phyloP scores from a whole-genome alignment of 169 alveolate genomes.

The Cryptosporidium baileyi region DNA sequence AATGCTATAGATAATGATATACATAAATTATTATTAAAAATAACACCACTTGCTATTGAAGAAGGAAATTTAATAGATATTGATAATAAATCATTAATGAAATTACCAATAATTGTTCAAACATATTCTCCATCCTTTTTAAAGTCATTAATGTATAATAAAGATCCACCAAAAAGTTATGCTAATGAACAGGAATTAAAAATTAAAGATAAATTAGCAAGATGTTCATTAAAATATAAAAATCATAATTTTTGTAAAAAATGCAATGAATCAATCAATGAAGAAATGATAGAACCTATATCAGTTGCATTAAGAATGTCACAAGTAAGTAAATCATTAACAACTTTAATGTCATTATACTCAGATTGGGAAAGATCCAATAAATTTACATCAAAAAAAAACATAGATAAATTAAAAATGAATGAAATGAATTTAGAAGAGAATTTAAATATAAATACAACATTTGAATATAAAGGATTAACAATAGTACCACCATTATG shows the following conservation, averaged over 20 bases:
- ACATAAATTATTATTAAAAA: slow-evolving; percentile 11
- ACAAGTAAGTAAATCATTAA: slow-evolving; percentile 54
- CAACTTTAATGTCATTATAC: slow-evolving; percentile 8
- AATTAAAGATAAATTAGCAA: slow-evolving; percentile 21
- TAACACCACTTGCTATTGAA: slow-evolving; percentile 51
- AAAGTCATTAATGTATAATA: slow-evolving; percentile 44
- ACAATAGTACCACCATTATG: slow-evolving; percentile 64
- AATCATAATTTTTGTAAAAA: neutral
- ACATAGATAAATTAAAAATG: neutral
- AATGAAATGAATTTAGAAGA: neutral
- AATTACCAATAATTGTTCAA: slow-evolving; percentile 56
- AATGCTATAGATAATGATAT: slow-evolving; percentile 27
- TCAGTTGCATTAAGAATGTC: slow-evolving; percentile 62
- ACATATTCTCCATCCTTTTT: slow-evolving; percentile 68
- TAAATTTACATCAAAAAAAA: neutral
- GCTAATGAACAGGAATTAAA: slow-evolving; percentile 46
- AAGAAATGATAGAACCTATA: neutral
- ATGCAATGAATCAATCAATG: neutral
- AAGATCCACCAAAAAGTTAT: slow-evolving; percentile 61
- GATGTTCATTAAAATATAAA: neutral
- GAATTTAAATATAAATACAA: neutral
- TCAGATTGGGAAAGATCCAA: slow-evolving; percentile 67
- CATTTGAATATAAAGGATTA: slow-evolving; percentile 50
- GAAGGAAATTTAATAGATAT: neutral
- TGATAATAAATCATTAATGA: slow-evolving; percentile 14